A percentile compares a stretch with the other conserved stretches of the same genome.
These are phyloP conservation scores for Termitomyces heimii DNA, from an alignment of 768 basidiomycete genomes.

Conservation along the genomic window DNA sequence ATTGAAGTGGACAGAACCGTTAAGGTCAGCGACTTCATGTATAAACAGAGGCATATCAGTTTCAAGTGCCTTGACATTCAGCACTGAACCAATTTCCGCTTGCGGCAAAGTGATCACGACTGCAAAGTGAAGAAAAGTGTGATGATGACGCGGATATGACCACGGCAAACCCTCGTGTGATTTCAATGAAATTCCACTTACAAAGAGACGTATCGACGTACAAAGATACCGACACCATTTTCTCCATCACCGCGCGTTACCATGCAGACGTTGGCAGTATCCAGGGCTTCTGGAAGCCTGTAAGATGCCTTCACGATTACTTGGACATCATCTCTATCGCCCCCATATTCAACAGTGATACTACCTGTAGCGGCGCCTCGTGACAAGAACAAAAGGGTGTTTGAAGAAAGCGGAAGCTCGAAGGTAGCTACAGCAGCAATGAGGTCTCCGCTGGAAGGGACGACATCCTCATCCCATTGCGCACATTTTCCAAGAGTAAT, in stretches of 20 bases:
- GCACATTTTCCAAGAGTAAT: conserved; percentile 14
- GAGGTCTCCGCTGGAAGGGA: background rate
- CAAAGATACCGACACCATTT: conserved; percentile 30
- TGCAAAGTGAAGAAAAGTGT: conserved; percentile 13
- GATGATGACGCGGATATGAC: background rate
- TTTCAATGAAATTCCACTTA: background rate
- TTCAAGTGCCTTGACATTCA: conserved; percentile 35
- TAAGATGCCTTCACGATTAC: conserved; percentile 21
- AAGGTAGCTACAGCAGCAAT: conserved; percentile 12
- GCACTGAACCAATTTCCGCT: conserved; percentile 8
- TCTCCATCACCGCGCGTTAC: conserved; percentile 17
- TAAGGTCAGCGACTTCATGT: conserved; percentile 32
- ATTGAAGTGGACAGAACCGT: conserved; percentile 32
- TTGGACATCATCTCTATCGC: conserved; percentile 14
- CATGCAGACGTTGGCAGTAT: conserved; percentile 21
- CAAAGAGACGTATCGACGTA: conserved; percentile 7
- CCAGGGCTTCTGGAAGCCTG: conserved; percentile 13
- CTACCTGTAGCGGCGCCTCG: conserved; percentile 21
- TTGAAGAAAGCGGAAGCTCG: conserved; percentile 20
- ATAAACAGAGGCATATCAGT: conserved; percentile 36
- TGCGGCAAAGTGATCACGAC: conserved; percentile 21
- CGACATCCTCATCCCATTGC: conserved; percentile 4
- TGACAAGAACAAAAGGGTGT: conserved; percentile 23
- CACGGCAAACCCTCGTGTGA: conserved; percentile 11
- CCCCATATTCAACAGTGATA: conserved; percentile 17